Base-by-base conservation (phyloP, 345 rosid genomes). In the Melaleuca alternifolia region DNA sequence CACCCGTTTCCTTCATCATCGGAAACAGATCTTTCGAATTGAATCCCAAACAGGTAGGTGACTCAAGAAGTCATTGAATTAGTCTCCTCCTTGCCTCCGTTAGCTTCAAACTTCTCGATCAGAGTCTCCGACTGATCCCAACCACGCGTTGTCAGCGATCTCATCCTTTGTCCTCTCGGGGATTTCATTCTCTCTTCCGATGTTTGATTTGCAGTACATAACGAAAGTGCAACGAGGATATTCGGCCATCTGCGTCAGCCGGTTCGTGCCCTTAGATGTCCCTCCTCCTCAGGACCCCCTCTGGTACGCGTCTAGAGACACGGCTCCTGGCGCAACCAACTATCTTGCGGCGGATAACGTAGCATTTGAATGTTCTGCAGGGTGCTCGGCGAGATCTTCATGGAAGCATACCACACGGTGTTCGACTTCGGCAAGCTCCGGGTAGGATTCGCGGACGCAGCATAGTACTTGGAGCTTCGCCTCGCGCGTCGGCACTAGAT, bases 371-470 rank as follows among this genome's bases (percentile, higher is more conserved):
- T 41, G 48, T 71, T 71, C 23, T 85, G 89, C 91, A 94, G 96
- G 94, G 88, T 94, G 79, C 89, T 94, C 15, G 96, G 96, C 54
- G 92, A 92, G 56, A 87, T 88, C 52, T 94, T 94, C 89, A 54
- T 94, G 89, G 91, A 93, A 83, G 93, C 93, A 59, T 94, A 93
- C 85, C 96, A 94, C 86, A 89, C 96, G 6, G 92, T 93, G 48
- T 94, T 93, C 54, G 96, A 94, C 85, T 93, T 86, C 11, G 93
- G 91, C 30, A 94, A 93, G 86, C 89, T 82, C 61, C 88, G 89
- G 57, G 51, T 93, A 51, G 96, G 96, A 87, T 93, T 94, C 88
- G 94, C 96, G 23, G 85, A 89, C 54, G 89, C 94, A 48, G 92
- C 92, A 3, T 52, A 89, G 90, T 85, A 71, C 46, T 33, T 18